Evolutionary conservation across 2,329 filamentous ascomycete genomes (phyloP).

Genomic region (Alternaria novae-zelandiae): DNA sequence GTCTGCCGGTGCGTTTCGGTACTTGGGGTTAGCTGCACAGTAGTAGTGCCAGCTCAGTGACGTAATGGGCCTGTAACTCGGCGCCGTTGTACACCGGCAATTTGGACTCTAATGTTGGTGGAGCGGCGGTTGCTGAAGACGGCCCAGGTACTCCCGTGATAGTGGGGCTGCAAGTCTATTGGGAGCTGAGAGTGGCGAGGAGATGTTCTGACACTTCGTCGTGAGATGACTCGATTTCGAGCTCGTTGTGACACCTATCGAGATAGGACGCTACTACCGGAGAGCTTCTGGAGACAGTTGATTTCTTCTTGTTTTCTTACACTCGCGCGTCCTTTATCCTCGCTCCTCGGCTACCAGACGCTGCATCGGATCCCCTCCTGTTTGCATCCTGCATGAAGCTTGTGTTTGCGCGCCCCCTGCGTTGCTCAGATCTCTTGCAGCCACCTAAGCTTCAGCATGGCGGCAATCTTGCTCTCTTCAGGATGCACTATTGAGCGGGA

Average conservation of each 20-base stretch:
- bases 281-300: background rate
- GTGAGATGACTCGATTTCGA: background rate
- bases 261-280: background rate
- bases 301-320: background rate
- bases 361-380: background rate
- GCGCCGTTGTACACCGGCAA: background rate
- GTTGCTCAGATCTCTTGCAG: background rate
- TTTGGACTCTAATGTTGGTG: background rate
- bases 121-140: background rate
- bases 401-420: background rate
- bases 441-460: background rate
- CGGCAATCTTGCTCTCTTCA: background rate
- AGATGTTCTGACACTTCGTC: background rate
- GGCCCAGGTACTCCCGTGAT: background rate
- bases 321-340: background rate
- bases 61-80: background rate
- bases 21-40: background rate
- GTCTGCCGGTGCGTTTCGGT: constrained; percentile 1
- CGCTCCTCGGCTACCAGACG: background rate
- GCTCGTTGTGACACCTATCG: background rate
- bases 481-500: background rate
- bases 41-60: background rate
- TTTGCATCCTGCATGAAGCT: background rate
- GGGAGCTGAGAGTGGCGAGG: background rate
- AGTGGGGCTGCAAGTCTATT: background rate